Percentiles rank a stretch among this genome's conserved stretches.
Conservation (phyloP, 1,284 basidiomycete species). For the Apiotrichum laibachii region DNA sequence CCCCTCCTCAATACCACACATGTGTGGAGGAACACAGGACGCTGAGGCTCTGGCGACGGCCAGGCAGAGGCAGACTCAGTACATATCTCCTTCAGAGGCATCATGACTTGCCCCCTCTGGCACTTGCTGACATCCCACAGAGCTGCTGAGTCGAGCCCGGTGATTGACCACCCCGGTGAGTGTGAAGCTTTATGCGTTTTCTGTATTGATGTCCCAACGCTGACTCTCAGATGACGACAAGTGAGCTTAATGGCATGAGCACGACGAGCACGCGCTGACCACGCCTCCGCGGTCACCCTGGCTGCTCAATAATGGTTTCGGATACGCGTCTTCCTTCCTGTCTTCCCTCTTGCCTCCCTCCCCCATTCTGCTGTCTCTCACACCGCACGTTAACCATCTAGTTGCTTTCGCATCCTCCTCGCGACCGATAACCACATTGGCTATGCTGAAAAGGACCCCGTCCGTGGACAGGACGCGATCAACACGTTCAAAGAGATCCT, state of each 20-base stretch:
- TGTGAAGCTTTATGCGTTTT: not conserved
- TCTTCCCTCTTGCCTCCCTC: not conserved
- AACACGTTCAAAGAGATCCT: slow-evolving; percentile 93
- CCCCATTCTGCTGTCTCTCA: not conserved
- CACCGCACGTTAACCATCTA: slow-evolving; percentile 15
- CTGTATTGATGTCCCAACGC: not conserved
- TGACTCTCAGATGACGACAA: slow-evolving; percentile 8
- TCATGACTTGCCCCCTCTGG: too few relatives aligned
- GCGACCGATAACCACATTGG: slow-evolving; percentile 97
- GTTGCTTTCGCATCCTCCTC: slow-evolving; percentile 71
- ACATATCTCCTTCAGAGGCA: not conserved
- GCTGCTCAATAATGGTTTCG: too few relatives aligned
- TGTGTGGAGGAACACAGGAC: slow-evolving; percentile 2
- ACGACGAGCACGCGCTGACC: too few relatives aligned
- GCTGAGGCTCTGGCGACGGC: not conserved
- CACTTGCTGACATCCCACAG: slow-evolving; percentile 3
- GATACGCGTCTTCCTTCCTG: not conserved
- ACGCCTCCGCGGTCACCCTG: not conserved
- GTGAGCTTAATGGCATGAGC: not conserved
- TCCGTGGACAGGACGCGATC: slow-evolving; percentile 91
- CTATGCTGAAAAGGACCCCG: slow-evolving; percentile 89
- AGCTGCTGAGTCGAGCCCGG: slow-evolving; percentile 29
- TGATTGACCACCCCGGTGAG: slow-evolving; percentile 36
- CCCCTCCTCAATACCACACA: not conserved
- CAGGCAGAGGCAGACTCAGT: not conserved